These are phyloP conservation scores for Pseudoturritis turrita DNA, from an alignment of 345 rosid species.

Conservation along the genomic window DNA sequence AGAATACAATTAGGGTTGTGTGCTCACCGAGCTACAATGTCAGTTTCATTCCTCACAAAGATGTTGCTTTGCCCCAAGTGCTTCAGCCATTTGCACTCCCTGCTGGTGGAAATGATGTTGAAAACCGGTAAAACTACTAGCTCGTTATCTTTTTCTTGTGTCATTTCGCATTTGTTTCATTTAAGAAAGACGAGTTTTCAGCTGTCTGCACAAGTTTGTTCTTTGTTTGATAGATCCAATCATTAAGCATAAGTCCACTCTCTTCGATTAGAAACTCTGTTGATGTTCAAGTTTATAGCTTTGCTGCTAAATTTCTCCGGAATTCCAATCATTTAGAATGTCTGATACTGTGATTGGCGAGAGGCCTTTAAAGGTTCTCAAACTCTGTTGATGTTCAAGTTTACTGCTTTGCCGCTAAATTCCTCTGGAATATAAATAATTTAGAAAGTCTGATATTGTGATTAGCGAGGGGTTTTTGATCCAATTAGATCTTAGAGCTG, in stretches of 20 bases:
- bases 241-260: neutral
- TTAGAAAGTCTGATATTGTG: too few species aligned
- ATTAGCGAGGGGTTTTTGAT: too few species aligned
- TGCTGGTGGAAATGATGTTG: slow-evolving; percentile 80
- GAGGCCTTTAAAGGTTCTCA: neutral
- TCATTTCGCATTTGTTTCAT: neutral
- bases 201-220: neutral
- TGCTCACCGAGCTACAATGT: slow-evolving; percentile 98
- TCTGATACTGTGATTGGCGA: neutral
- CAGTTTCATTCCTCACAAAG: slow-evolving; percentile 92
- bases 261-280: neutral
- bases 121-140: slow-evolving; percentile 52
- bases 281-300: neutral
- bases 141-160: neutral
- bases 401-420: too few species aligned
- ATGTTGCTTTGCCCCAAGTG: slow-evolving; percentile 92
- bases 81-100: slow-evolving; percentile 93
- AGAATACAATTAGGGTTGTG: slow-evolving; percentile 88
- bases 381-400: neutral
- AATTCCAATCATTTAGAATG: neutral
- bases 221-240: neutral
- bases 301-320: neutral
- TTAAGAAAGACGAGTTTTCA: neutral
- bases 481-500: neutral
- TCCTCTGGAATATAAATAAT: too few species aligned